Conservation (phyloP, 108 stramenopile species). For the Skeletonema tropicum region DNA sequence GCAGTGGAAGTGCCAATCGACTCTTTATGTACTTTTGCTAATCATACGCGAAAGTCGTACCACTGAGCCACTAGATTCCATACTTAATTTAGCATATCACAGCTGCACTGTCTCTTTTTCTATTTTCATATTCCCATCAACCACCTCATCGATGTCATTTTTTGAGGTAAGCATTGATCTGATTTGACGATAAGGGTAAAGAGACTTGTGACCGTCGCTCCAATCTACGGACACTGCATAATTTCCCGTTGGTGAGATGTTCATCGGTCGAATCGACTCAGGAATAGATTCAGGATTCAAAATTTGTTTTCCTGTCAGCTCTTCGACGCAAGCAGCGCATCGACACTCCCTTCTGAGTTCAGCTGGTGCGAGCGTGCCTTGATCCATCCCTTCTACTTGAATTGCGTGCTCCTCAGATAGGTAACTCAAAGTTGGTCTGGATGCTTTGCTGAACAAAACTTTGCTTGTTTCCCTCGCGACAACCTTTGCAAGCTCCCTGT, state of each 20-base stretch:
- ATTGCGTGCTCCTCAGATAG: constrained; percentile 54
- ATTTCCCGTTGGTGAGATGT: constrained; percentile 77
- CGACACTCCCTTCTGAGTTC: constrained; percentile 76
- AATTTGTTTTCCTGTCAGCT: constrained; percentile 88
- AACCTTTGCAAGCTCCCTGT: constrained; percentile 59
- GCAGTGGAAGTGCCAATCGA: too few species aligned
- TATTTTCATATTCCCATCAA: background rate
- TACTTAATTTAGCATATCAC: background rate
- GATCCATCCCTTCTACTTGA: constrained; percentile 24
- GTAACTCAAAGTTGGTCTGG: constrained; percentile 63
- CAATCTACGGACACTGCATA: constrained; percentile 91
- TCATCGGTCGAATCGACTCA: constrained; percentile 65
- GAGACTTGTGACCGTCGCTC: constrained; percentile 88
- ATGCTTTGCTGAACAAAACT: background rate
- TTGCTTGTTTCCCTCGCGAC: constrained; percentile 82
- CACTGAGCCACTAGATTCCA: too few species aligned
- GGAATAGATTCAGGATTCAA: constrained; percentile 61
- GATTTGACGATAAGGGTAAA: constrained; percentile 86
- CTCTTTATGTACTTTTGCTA: too few species aligned
- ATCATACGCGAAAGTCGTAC: too few species aligned
- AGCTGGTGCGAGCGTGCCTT: constrained; percentile 57
- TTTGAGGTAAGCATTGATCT: constrained; percentile 25
- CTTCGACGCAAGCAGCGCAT: constrained; percentile 91
- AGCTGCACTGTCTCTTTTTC: background rate
- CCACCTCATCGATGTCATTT: background rate